Base-by-base conservation (phyloP, 331 rosid species). In the Rhamnella rubrinervis region DNA sequence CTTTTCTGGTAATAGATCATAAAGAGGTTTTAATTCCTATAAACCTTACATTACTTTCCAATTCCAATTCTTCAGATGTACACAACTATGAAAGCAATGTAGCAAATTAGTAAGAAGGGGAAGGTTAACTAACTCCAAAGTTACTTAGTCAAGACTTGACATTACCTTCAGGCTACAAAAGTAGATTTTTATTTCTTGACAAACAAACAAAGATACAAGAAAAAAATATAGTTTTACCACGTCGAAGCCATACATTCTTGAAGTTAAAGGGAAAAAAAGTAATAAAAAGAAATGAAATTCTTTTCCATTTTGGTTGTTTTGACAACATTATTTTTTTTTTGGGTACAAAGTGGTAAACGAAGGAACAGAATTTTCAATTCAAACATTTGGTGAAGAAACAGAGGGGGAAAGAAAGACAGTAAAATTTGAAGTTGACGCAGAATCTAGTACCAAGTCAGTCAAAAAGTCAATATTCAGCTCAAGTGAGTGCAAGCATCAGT, bases 1-100 rank as follows among this genome's bases (percentile, higher is more conserved):
- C 78, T 82, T 71, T 59, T 75, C 88, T 71, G 85, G 7, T 40
- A 38, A 23, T 59, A 75, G 39, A 67, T 59, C 70, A 77, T 9
- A 31, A 78, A 55, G 37, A 21, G 44, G 67, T 21, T 62, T 62
- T 59, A 62, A 44, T 25, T 18, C 58, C 58, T 21, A 17, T 6
- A 53, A 6, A 53, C 2, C 58, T 18, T 18, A 18, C 11, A 53
- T 12, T 53, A 53, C 19, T 53, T 53, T 7, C 58, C 26, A 28
- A 25, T 9, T 52, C 21, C 26, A 7, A 9, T 37, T 65, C 35
- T 53, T 26, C 51, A 66, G 73, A 79, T 68, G 70, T 13, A 66
- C 70, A 68, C 67, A 19, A 55, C 65, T 49, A 25, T 15, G 63
- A 71, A 73, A 70, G 55, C 41, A 71, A 50, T 17, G 67, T 8